Conservation (phyloP, 768 basidiomycete genomes). For the Termitomyces sp. region DNA sequence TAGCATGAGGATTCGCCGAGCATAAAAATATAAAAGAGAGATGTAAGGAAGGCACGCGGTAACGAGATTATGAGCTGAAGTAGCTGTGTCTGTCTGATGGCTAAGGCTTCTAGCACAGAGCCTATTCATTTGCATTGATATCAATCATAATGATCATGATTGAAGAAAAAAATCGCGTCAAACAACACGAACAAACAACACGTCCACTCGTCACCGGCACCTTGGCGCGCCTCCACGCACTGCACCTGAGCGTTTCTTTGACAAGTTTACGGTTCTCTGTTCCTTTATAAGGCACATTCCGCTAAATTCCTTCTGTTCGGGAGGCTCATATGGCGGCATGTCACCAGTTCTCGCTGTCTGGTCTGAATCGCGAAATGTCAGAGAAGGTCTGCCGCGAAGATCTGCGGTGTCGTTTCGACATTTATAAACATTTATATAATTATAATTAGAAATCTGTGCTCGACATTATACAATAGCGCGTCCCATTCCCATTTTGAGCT, state of each 20-base stretch:
- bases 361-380: slow-evolving; percentile 12
- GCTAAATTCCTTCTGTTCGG: neutral
- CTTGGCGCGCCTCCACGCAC: neutral
- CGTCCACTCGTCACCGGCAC: slow-evolving; percentile 1
- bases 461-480: neutral
- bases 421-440: slow-evolving; percentile 6
- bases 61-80: neutral
- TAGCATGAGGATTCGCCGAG: neutral
- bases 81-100: neutral
- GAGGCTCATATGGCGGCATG: neutral
- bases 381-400: slow-evolving; percentile 13
- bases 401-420: slow-evolving; percentile 13
- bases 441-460: slow-evolving; percentile 13
- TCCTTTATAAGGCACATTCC: neutral
- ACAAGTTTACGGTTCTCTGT: slow-evolving; percentile 12
- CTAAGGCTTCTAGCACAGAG: slow-evolving; percentile 10
- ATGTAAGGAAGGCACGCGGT: neutral
- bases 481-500: neutral
- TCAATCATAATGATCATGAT: no score
- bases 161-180: neutral
- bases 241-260: slow-evolving; percentile 7
- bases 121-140: no score
- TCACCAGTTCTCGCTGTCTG: slow-evolving; percentile 4
- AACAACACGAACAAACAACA: slow-evolving; percentile 12
- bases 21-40: neutral